Evolutionary conservation across 2,329 filamentous ascomycete genomes (phyloP), one percentile per base, ranked within the genome.

Genomic region (Claviceps digitariae): DNA sequence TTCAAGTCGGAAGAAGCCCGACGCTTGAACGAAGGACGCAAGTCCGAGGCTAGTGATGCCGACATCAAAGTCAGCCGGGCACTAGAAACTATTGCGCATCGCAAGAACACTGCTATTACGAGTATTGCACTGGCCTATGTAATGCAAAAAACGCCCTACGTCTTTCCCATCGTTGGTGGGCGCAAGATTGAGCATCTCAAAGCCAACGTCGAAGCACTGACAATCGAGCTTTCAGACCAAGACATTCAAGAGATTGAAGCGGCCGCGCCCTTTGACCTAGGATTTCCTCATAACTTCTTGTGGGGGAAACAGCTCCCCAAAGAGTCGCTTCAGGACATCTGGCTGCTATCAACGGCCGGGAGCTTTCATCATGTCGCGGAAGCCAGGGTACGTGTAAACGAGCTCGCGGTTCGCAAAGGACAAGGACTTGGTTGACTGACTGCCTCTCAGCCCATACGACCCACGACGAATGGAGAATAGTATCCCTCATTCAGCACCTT

Each of bases 131-230:
- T 90, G 25, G 85, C 86, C 2, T 90, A 90, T 62, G 81, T 89
- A 15, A 77, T 86, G 74, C 76, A 81, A 58, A 88, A 89, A 69
- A 72, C 82, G 0, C 78, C 83, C 0, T 81, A 87, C 60, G 82
- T 89, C 13, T 87, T 87, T 62, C 86, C 86, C 1, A 81, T 90
- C 43, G 72, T 88, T 4, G 85, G 86, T 12, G 82, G 83, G 0
- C 75, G 84, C 12, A 88, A 82, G 59, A 66, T 86, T 10, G 79
- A 83, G 50, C 84, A 90, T 62, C 69, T 90, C 43, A 77, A 82
- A 62, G 75, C 74, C 54, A 89, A 88, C 61, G 84, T 89, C 58
- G 77, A 83, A 60, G 82, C 83, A 0, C 71, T 90, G 40, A 73
- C 71, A 1, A 69, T 89, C 44, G 68, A 74, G 52, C 69, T 90